These are phyloP conservation scores for Chytriomyces sp. DNA, from an alignment of 192 early-diverging fungal species.

Conservation along the genomic window DNA sequence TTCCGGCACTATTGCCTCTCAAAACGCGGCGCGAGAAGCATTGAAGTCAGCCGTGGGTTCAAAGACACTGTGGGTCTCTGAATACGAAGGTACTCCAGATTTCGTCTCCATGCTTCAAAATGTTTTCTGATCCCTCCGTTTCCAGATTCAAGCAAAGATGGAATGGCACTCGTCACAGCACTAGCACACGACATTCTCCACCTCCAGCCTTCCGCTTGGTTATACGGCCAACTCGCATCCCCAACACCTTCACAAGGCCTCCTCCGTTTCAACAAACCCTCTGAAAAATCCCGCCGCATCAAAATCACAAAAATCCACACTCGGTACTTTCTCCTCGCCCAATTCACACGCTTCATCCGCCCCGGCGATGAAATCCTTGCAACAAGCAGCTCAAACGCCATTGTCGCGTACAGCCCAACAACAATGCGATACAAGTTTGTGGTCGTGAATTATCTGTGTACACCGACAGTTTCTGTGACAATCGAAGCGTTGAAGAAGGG, in stretches of 20 bases:
- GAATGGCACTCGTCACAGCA: slow-evolving; percentile 18
- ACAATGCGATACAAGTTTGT: slow-evolving; percentile 7
- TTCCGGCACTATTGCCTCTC: background rate
- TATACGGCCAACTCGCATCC: slow-evolving; percentile 29
- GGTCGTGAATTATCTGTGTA: background rate
- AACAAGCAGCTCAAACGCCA: background rate
- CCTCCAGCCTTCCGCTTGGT: slow-evolving; percentile 30
- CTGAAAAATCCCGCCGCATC: too few species aligned
- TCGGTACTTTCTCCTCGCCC: slow-evolving; percentile 37
- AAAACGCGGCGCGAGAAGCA: slow-evolving; percentile 2
- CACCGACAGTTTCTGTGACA: slow-evolving; percentile 1
- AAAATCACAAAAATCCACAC: background rate
- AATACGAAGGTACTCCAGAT: slow-evolving; percentile 29
- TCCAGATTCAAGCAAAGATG: slow-evolving; percentile 28
- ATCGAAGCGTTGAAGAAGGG: background rate
- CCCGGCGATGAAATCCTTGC: slow-evolving; percentile 28
- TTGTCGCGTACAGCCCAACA: slow-evolving; percentile 10
- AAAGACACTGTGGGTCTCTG: slow-evolving; percentile 33
- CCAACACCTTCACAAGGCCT: too few species aligned
- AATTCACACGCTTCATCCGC: slow-evolving; percentile 42
- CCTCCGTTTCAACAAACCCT: too few species aligned
- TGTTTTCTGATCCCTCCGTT: background rate
- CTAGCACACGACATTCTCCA: slow-evolving; percentile 34
- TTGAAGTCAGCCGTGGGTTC: background rate
- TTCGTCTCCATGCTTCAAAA: background rate